Percentiles rank a stretch among this genome's conserved stretches.
phyloP scores from a whole-genome alignment of 2,329 filamentous ascomycete species.

The Lecanicillium sp. region DNA sequence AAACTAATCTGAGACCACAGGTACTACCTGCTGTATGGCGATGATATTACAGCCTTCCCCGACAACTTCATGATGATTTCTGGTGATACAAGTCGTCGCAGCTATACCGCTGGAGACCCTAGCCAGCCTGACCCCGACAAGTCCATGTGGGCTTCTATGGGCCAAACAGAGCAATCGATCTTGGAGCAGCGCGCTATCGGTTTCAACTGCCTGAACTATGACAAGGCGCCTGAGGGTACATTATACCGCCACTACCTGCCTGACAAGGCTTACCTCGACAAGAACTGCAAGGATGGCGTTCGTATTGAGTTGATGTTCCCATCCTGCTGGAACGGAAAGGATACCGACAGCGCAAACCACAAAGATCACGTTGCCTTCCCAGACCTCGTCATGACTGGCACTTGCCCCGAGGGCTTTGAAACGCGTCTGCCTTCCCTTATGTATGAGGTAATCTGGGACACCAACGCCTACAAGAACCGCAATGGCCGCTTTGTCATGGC shows the following conservation, averaged over 20 bases:
- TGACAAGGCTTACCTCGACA: conserved; percentile 70
- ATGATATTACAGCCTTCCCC: conserved; percentile 67
- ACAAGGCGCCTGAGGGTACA: conserved; percentile 56
- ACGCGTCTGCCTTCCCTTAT: conserved; percentile 67
- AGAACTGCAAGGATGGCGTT: conserved; percentile 73
- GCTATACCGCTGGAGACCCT: conserved; percentile 62
- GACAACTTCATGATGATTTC: conserved; percentile 74
- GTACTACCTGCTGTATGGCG: conserved; percentile 73
- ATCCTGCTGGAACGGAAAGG: conserved; percentile 74
- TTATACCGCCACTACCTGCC: conserved; percentile 78
- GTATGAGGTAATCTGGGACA: conserved; percentile 81
- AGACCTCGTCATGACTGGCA: conserved; percentile 65
- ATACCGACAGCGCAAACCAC: conserved; percentile 47
- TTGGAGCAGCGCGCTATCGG: conserved; percentile 77
- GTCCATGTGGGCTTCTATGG: conserved; percentile 58
- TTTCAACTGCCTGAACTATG: conserved; percentile 93
- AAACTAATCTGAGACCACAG: conserved; percentile 31
- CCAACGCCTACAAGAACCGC: conserved; percentile 52
- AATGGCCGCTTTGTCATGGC: conserved; percentile 66
- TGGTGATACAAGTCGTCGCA: conserved; percentile 59
- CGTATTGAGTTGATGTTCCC: conserved; percentile 83
- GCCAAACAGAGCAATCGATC: conserved; percentile 57
- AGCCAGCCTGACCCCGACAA: conserved; percentile 57
- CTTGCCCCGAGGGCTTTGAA: conserved; percentile 63
- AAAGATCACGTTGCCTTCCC: conserved; percentile 71